Evolutionary conservation across 345 rosid genomes (phyloP), one percentile per base, ranked within the genome.

Genomic region (Gossypium bickii): DNA sequence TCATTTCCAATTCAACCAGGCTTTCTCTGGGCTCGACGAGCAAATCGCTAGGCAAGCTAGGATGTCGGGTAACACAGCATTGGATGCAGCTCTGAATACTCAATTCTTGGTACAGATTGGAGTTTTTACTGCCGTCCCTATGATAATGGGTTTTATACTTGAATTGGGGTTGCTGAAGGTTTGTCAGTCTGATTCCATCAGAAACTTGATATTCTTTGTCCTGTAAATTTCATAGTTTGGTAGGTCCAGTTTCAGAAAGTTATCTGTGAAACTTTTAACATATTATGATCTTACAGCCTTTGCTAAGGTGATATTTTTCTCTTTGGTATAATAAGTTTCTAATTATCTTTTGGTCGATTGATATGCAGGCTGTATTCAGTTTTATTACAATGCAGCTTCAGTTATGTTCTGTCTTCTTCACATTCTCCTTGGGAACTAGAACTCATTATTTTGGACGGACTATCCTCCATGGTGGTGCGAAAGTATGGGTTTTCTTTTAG

Each of bases 401-500:
- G 85, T 74, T 95, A 76, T 95, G 97, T 78, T 95, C 99, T 0
- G 98, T 95, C 82, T 95, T 95, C 90, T 95, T 95, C 86, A 95
- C 99, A 56, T 95, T 95, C 86, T 93, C 99, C 12, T 82, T 95
- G 61, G 99, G 99, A 70, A 95, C 99, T 43, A 90, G 88, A 73
- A 95, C 99, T 78, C 99, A 95, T 86, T 95, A 95, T 82, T 95
- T 95, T 87, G 99, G 99, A n/a, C 97, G 99, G 55, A 95, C 99
- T 61, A 91, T 95, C 63, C 98, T 95, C 78, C 99, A 95, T 56
- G 99, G 99, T 73, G 99, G 99, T 79, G 99, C 99, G 73, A 93
- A 91, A 81, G 99, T 95, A 86, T 65, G 78, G 60, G 18, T 77
- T 60, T 63, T 10, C 11, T 65, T 74, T 74, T 41, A 6, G 12